Evolutionary conservation across 192 early-diverging fungal species (phyloP).

Genomic region (Coemansia sp.): DNA sequence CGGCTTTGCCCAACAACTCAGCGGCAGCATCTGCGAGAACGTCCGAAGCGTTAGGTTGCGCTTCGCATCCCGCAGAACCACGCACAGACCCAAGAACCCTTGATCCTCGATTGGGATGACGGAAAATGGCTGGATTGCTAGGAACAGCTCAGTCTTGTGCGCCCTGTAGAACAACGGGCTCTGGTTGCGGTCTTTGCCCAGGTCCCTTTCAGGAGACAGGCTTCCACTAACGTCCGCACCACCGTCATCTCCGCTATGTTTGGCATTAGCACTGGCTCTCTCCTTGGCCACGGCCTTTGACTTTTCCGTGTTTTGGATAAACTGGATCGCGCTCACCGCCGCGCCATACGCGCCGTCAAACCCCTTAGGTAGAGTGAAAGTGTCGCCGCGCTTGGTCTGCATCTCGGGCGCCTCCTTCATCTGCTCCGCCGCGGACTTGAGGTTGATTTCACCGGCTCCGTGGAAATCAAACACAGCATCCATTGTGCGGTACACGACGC

Average conservation of each 20-base stretch:
- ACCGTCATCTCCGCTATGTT: not conserved
- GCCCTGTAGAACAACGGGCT: slow-evolving; percentile 53
- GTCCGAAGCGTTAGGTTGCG: slow-evolving; percentile 46
- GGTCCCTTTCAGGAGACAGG: not conserved
- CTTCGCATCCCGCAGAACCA: slow-evolving; percentile 43
- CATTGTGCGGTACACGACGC: slow-evolving; percentile 52
- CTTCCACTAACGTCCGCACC: not conserved
- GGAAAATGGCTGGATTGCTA: slow-evolving; percentile 54
- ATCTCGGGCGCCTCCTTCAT: slow-evolving; percentile 47
- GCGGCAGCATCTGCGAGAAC: slow-evolving; percentile 58
- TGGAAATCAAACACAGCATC: slow-evolving; percentile 55
- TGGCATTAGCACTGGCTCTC: not conserved
- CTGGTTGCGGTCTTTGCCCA: not conserved
- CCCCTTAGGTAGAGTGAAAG: slow-evolving; percentile 55
- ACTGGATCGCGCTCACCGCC: slow-evolving; percentile 49
- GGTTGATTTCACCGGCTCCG: slow-evolving; percentile 42
- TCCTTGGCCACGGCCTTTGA: slow-evolving; percentile 23
- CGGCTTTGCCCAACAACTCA: slow-evolving; percentile 54
- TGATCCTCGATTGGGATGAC: slow-evolving; percentile 55
- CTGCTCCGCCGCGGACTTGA: slow-evolving; percentile 37
- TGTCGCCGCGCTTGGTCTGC: slow-evolving; percentile 52
- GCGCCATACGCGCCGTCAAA: slow-evolving; percentile 58
- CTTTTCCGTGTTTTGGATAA: slow-evolving; percentile 34
- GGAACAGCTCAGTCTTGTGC: slow-evolving; percentile 46
- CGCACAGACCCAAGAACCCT: slow-evolving; percentile 43